Base-by-base conservation (phyloP, 495 filamentous ascomycete genomes). In the Durotheca rogersii region DNA sequence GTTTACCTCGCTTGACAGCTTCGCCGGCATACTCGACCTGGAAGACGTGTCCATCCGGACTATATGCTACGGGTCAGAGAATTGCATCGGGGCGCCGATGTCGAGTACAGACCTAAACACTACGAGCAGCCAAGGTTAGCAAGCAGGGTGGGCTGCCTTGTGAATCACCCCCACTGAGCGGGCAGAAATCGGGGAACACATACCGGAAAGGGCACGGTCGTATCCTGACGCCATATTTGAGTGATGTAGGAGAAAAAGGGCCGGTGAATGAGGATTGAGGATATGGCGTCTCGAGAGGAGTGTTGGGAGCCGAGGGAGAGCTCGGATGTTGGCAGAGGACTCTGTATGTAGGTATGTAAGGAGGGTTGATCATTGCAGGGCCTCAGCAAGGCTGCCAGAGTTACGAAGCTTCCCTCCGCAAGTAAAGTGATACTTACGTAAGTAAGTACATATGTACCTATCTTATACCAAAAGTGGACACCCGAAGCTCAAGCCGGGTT, bases 11-110 rank as follows among this genome's bases (percentile, higher is more conserved):
- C 76, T 98, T 98, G 48, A 98, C 93, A 45, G 93, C 93, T 78
- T 98, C 93, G 53, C 95, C 87, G 47, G 93, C 93, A 80, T 98
- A 98, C 78, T 98, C 93, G 62, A 98, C 93, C 71, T 98, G 93
- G 79, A 98, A 97, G 60, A 98, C 92, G 76, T 98, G 93, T 71
- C 93, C 93, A 74, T 98, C 93, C 58, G 93, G 93, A 77, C 92
- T 96, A 58, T 62, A 65, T 39, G 53, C 37, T 73, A 67, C n/a
- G n/a, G n/a, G n/a, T 76, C 56, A 73, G 67, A 51, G 53, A 39
- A 40, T 7, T 46, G 44, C 31, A 23, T 25, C 17, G 61, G 59
- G 21, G 34, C 51, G 53, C 33, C 25, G 41, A 44, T 16, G 64
- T 66, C 16, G 53, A 54, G 46, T 66, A 85, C 85, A 47, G 56